Evolutionary conservation across 441 rosid species (phyloP).

Genomic region (Euphorbia schlechtendalii): DNA sequence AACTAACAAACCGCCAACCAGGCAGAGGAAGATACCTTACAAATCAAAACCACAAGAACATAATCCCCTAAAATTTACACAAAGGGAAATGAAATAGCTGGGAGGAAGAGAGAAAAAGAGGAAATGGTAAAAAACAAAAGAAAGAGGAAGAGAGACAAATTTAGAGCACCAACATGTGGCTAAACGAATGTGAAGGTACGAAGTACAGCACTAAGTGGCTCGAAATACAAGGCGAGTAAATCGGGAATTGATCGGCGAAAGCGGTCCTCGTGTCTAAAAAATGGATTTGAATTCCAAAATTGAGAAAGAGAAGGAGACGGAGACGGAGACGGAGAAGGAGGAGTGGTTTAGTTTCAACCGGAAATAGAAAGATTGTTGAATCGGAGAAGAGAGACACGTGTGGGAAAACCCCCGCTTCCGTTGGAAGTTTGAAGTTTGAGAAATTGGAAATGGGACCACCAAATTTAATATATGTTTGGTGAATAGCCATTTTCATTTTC

Average conservation of each 20-base stretch:
- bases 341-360: too few species aligned
- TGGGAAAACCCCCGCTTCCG: too few species aligned
- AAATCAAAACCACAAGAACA: neutral
- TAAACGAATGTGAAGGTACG: constrained; percentile 4
- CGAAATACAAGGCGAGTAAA: constrained; percentile 29
- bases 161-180: constrained; percentile 30
- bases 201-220: constrained; percentile 4
- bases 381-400: too few species aligned
- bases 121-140: neutral
- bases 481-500: too few species aligned
- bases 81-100: neutral
- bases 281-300: neutral
- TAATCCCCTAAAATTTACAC: neutral
- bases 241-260: constrained; percentile 16
- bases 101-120: neutral
- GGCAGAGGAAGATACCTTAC: too few species aligned
- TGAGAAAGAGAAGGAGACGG: neutral
- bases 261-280: neutral
- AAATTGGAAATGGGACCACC: too few species aligned
- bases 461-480: too few species aligned
- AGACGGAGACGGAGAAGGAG: too few species aligned
- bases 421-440: too few species aligned
- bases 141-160: constrained; percentile 2
- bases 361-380: too few species aligned
- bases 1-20: neutral